Base-by-base conservation (phyloP, 495 filamentous ascomycete species). In the Astrothelium macrocarpum region DNA sequence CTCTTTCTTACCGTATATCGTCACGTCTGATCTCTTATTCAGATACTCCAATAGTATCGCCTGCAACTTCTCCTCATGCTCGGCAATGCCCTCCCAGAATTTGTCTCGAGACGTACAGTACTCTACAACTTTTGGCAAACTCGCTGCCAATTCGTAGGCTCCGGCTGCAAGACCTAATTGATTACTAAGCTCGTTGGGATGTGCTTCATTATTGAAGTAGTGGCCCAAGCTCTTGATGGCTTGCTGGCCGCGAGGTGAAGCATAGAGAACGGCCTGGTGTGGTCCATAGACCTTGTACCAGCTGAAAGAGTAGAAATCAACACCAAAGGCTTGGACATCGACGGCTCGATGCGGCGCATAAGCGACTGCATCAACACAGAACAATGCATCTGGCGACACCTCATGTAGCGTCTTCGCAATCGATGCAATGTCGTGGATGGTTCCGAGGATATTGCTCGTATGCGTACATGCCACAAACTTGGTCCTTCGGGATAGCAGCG, bases 231-330 rank as follows among this genome's bases (percentile, higher is more conserved):
- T 79, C 25, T 66, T 68, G 62, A 89, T 75, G 34, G 77, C 69
- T 42, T 77, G 67, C 61, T 82, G 80, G 2, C 83, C 80, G 0
- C 59, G 56, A 1, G 73, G 70, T 45, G 79, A 78, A 45, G 82
- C 85, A 71, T 89, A 91, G 4, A 91, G 78, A 65, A 84, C 77
- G 0, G 87, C 78, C 20, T 90, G 76, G 65, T 90, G 88, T 2
- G 88, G 88, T 88, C 85, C 77, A 77, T 63, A 63, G 20, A 66
- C 20, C 36, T 66, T 63, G 73, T 90, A 89, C 82, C 88, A 91
- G 1, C 79, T 84, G 66, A 90, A 86, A n/a, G 82, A 77, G 70
- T 90, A 91, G 69, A 90, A 82, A 68, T 90, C 88, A 0, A 87
- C 87, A 0, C 80, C 87, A 3, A 90, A 75, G 1, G 69, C 82